Evolutionary conservation across 1,139 yeast species (phyloP).

Genomic region (Blastobotrys apis): DNA sequence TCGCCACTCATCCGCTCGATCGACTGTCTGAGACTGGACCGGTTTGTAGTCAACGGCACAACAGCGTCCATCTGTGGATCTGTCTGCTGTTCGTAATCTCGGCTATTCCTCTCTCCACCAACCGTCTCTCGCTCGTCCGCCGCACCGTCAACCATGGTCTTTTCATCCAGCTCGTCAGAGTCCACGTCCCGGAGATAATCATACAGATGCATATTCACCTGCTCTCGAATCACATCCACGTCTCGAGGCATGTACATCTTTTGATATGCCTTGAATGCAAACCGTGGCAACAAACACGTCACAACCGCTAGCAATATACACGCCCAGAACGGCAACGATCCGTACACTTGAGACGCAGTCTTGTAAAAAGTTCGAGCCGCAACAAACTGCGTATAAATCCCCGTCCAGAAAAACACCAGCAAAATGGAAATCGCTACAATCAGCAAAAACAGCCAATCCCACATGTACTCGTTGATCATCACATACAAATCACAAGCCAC

Average conservation of each 20-base stretch:
- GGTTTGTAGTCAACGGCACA: not conserved
- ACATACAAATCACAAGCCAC: constrained; percentile 78
- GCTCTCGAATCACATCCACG: constrained; percentile 81
- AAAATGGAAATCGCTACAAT: constrained; percentile 63
- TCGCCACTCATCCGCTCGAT: constrained; percentile 17
- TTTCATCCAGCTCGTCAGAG: constrained; percentile 12
- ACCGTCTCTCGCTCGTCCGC: not conserved
- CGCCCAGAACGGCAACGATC: constrained; percentile 76
- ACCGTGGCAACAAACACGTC: constrained; percentile 71
- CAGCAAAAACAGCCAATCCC: constrained; percentile 88
- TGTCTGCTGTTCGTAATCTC: too few relatives aligned
- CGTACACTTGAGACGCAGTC: constrained; percentile 72
- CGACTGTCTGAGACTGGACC: constrained; percentile 11
- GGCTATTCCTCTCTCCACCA: too few relatives aligned
- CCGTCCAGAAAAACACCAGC: constrained; percentile 82
- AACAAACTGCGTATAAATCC: constrained; percentile 70
- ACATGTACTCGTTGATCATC: constrained; percentile 74
- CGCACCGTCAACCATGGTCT: not conserved
- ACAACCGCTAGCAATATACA: constrained; percentile 66
- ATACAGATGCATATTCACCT: constrained; percentile 18
- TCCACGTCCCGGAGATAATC: constrained; percentile 17
- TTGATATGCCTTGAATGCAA: constrained; percentile 57
- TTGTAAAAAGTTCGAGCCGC: constrained; percentile 69
- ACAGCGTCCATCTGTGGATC: not conserved
- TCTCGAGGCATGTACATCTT: constrained; percentile 68